Evolutionary conservation across 2,329 filamentous ascomycete genomes (phyloP), one percentile per base, ranked within the genome.

Genomic region (Zopfia rhizophila): DNA sequence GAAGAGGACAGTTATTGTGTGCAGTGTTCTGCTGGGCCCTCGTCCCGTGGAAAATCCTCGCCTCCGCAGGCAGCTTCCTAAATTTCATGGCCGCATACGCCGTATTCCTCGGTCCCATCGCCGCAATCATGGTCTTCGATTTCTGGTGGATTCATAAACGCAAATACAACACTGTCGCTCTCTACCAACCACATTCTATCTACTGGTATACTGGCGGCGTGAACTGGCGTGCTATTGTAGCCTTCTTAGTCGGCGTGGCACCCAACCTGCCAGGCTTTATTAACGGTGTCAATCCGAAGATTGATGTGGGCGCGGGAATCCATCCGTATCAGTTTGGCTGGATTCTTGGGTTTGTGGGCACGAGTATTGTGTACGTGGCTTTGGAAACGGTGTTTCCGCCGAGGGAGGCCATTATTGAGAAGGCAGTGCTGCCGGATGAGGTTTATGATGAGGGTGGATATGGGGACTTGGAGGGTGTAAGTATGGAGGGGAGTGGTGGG

Each of bases 41-140:
- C 1, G 74, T 75, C 0, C 76, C 75, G 0, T 78, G 76, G 76
- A 74, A 76, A 60, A 78, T 78, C 38, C 62, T 78, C 4, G 68
- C 61, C 22, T 70, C 66, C 24, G 75, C 75, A 3, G 62, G 66
- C 8, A 69, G 58, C 11, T 76, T 78, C 33, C 56, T 78, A 3
- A 78, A 80, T 30, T 89, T 89, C 69, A 86, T 90, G 79, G 77
- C 79, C 30, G 85, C 84, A 0, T 85, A 87, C 63, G 79, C 81
- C 1, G 77, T 88, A 27, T 88, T 89, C 68, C 72, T 88, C 0
- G 84, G 82, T 0, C 84, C 85, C 0, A 84, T 88, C 46, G 82
- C 82, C 0, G 78, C 79, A 1, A 82, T 87, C 52, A 79, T 86
- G 70, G 72, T 78, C 0, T 76, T 77, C 10, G 84, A 87, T 54